Evolutionary conservation across 2,329 filamentous ascomycete species (phyloP), one percentile per base, ranked within the genome.

Genomic region (Microdochium nivale): DNA sequence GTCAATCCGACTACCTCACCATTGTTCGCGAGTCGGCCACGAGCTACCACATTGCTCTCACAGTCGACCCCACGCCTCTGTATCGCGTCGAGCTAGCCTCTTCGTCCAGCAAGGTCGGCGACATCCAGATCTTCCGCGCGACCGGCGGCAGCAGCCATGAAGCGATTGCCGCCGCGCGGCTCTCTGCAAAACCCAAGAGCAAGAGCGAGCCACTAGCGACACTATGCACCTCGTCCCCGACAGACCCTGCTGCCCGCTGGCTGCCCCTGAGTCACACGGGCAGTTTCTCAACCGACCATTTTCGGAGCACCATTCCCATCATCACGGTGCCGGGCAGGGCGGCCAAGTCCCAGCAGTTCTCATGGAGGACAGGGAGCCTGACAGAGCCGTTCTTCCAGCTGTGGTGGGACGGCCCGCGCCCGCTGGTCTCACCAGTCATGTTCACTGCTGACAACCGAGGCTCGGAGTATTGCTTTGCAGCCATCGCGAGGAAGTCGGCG

Each of bases 21-120:
- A 49, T 49, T 23, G 48, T 49, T 32, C 48, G 48, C 32, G 48
- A 49, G 7, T 49, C 48, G 25, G 48, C 48, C n/a, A 49, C 48
- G 35, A 49, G 48, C 48, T 49, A 49, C 24, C 48, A 49, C 25
- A 16, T 49, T 32, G 16, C 25, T 49, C 48, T 49, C 14, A 49
- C 48, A 49, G 27, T 49, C n/a, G 48, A 49, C 25, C 48, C 48
- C 21, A 33, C 48, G 19, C 48, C 48, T 33, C 48, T 49, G 19
- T 49, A 49, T 35, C 48, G 48, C 24, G 35, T 49, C 24, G 48
- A 49, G 35, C 25, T 49, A 25, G 48, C 35, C 32, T 32, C 48
- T 24, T 32, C 48, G 25, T 19, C 48, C 10, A 49, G 25, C 48
- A 49, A 49, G 35, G 24, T 49, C 48, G 48, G 48, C 27, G 32